Evolutionary conservation across 2,329 filamentous ascomycete genomes (phyloP).

Genomic region (Pseudogymnoascus sp.): DNA sequence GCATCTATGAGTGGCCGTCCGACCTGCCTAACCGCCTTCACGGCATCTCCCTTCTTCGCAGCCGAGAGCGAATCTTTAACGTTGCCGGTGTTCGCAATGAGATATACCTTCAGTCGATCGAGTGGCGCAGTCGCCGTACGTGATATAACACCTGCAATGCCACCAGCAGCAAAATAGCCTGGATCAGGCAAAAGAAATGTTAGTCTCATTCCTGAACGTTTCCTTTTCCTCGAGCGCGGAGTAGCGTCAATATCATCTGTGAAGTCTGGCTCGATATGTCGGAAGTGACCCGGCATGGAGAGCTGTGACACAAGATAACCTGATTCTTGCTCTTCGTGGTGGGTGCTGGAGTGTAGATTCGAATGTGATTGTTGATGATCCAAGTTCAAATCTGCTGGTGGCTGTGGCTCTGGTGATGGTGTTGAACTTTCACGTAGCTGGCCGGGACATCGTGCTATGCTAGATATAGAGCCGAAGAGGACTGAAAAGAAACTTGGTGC

Average conservation of each 20-base stretch:
- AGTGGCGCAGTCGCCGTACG: conserved; percentile 92
- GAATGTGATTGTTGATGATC: conserved; percentile 4
- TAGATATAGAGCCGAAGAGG: conserved; percentile 69
- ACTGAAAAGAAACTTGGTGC: conserved; percentile 56
- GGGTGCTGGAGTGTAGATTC: background rate
- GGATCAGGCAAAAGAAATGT: conserved; percentile 56
- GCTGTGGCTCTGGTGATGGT: conserved; percentile 5
- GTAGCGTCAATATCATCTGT: conserved; percentile 10
- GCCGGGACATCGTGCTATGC: conserved; percentile 44
- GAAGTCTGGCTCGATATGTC: conserved; percentile 9
- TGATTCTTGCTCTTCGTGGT: background rate
- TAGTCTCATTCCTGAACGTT: conserved; percentile 14
- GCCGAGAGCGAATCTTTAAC: conserved; percentile 53
- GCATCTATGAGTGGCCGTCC: conserved; percentile 64
- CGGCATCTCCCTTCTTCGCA: conserved; percentile 60
- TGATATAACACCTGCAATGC: conserved; percentile 87
- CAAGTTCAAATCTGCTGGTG: background rate
- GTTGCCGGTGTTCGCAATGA: conserved; percentile 78
- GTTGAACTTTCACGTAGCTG: conserved; percentile 16
- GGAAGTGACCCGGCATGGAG: background rate
- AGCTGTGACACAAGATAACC: background rate
- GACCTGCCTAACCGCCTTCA: conserved; percentile 57
- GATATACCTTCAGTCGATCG: conserved; percentile 93
- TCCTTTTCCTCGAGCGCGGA: conserved; percentile 13
- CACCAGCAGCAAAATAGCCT: conserved; percentile 98